Evolutionary conservation across 2,329 filamentous ascomycete genomes (phyloP), one percentile per base, ranked within the genome.

Genomic region (Juglanconis oblonga): DNA sequence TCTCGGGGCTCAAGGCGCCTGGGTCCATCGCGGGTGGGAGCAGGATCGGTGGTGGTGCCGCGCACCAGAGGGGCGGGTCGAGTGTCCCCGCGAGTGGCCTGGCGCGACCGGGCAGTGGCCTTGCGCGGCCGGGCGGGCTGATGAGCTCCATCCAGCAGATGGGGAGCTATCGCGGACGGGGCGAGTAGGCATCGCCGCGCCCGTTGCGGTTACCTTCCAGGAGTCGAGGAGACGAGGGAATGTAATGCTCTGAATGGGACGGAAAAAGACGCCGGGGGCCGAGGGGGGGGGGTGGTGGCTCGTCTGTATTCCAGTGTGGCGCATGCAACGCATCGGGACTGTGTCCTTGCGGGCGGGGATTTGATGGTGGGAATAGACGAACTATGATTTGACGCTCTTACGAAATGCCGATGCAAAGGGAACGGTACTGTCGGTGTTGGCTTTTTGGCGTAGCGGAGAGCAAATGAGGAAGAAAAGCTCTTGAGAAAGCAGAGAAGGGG

Each of bases 121-220:
- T 76, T 62, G 76, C 76, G 8, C 69, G 72, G 64, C 74, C 90
- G 68, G 91, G 88, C 69, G 87, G 89, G 59, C 89, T 95, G 69
- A 88, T 96, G 87, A 89, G 83, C 67, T 92, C 89, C 17, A 95
- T 96, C 72, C 91, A 96, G 79, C 86, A 88, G 75, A 96, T 96
- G 92, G 91, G 91, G 9, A 87, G 81, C 67, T 79, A 85, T 66
- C 73, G 81, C 13, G 76, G 79, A 8, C 75, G 80, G 47, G 76
- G 64, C 33, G 68, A 72, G 52, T 66, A 60, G 45, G 31, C 31
- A 11, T 45, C 44, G 44, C 17, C 44, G 17, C 8, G 5, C 10
- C 14, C 17, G 24, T 31, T 11, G 24, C n/a, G n/a, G 45, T 11
- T 31, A 24, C 45, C 45, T 31, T 31, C 6, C 5, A 17, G 5